Conservation (phyloP, 2,329 filamentous ascomycete genomes). For the Aurifilum marmelostoma region DNA sequence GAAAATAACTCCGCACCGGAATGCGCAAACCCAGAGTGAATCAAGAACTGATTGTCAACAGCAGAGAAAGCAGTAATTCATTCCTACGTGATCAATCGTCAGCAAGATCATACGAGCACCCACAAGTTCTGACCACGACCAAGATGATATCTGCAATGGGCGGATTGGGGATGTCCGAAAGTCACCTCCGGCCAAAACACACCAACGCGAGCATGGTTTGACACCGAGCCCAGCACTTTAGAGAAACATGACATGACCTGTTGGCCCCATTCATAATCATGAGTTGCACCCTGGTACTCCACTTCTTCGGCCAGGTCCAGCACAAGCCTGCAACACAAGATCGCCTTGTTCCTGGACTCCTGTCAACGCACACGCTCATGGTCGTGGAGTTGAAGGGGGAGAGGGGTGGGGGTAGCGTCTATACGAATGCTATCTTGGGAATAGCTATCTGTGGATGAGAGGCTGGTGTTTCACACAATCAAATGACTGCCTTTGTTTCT, state of each 20-base stretch:
- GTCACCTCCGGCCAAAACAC: conserved; percentile 19
- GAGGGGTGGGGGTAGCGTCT: not conserved
- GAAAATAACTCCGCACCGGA: not conserved
- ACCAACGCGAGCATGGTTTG: conserved; percentile 18
- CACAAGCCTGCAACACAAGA: conserved; percentile 4
- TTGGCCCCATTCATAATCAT: not conserved
- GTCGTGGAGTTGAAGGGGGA: not conserved
- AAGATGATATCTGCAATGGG: conserved; percentile 11
- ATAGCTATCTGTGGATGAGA: not conserved
- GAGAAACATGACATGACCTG: not conserved
- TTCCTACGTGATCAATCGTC: no score
- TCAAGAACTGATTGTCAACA: not conserved
- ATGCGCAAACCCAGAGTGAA: not conserved
- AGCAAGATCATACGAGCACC: not conserved
- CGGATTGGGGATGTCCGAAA: conserved; percentile 30
- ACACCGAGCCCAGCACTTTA: not conserved
- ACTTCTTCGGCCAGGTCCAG: not conserved
- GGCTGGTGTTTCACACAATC: conserved; percentile 23
- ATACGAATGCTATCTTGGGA: not conserved
- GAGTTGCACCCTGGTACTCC: not conserved
- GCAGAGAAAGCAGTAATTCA: no score
- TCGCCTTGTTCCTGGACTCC: conserved; percentile 16
- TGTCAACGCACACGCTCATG: conserved; percentile 10
- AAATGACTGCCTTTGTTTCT: conserved; percentile 5
- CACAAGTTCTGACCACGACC: not conserved